Evolutionary conservation across 352 stramenopile genomes (phyloP).

Genomic region (Phytophthora macrochlamydospora): DNA sequence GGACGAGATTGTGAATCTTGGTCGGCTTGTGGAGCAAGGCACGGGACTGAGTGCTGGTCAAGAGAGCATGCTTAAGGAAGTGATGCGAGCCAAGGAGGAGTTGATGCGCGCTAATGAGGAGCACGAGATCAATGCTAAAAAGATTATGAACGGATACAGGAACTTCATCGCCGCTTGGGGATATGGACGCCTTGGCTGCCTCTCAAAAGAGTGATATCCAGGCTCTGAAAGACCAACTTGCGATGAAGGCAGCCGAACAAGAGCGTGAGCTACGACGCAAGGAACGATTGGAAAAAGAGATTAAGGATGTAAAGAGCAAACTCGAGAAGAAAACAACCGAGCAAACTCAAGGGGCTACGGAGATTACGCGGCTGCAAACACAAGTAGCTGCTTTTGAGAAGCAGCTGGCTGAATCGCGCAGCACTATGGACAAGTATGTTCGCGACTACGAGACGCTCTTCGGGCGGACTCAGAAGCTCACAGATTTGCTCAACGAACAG

Average conservation of each 20-base stretch:
- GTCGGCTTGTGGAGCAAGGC: slow-evolving; percentile 95
- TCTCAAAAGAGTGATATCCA: slow-evolving; percentile 78
- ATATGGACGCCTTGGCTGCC: slow-evolving; percentile 62
- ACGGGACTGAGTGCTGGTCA: slow-evolving; percentile 91
- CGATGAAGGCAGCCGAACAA: slow-evolving; percentile 87
- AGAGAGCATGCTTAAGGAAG: slow-evolving; percentile 93
- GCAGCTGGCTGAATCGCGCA: slow-evolving; percentile 69
- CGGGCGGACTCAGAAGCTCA: slow-evolving; percentile 90
- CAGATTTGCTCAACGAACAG: slow-evolving; percentile 93
- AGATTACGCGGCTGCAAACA: slow-evolving; percentile 69
- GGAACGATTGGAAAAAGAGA: slow-evolving; percentile 93
- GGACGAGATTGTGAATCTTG: slow-evolving; percentile 95
- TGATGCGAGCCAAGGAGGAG: slow-evolving; percentile 91
- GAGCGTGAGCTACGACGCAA: slow-evolving; percentile 88
- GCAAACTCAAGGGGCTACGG: slow-evolving; percentile 45
- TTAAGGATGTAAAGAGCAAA: slow-evolving; percentile 90
- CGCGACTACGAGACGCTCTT: slow-evolving; percentile 94
- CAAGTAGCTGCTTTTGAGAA: slow-evolving; percentile 88
- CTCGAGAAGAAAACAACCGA: slow-evolving; percentile 87
- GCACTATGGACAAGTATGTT: slow-evolving; percentile 94
- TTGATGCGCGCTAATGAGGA: slow-evolving; percentile 88
- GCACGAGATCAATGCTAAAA: slow-evolving; percentile 82
- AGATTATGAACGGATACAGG: slow-evolving; percentile 81
- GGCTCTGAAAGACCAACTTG: slow-evolving; percentile 85
- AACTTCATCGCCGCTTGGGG: slow-evolving; percentile 72